Evolutionary conservation across 2,329 filamentous ascomycete genomes (phyloP).

Genomic region (Botrytis paeoniae): DNA sequence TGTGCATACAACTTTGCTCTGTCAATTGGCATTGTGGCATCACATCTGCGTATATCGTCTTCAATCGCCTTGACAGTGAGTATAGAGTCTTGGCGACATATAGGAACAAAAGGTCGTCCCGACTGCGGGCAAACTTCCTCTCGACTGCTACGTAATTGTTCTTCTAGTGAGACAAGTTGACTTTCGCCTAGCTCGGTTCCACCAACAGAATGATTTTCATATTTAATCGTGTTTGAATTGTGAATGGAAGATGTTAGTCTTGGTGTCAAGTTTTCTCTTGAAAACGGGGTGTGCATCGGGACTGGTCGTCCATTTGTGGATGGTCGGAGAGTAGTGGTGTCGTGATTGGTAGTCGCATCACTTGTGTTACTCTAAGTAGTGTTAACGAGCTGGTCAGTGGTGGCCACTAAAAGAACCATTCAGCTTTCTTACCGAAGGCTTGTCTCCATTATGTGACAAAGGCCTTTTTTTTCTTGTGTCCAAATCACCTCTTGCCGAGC

Average conservation of each 20-base stretch:
- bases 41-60: conserved; percentile 18
- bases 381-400: background rate
- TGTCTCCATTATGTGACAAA: background rate
- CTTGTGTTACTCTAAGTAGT: background rate
- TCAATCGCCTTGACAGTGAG: conserved; percentile 18
- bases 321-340: background rate
- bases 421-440: background rate
- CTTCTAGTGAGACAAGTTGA: background rate
- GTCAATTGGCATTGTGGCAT: conserved; percentile 3
- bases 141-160: background rate
- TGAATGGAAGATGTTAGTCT: no score
- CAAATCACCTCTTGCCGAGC: background rate
- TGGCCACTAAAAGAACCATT: background rate
- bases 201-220: no score
- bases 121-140: background rate
- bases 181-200: no score
- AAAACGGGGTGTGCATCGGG: no score
- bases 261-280: no score
- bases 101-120: conserved; percentile 22
- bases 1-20: conserved; percentile 7
- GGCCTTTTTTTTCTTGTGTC: background rate
- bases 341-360: background rate
- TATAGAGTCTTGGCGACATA: conserved; percentile 18
- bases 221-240: no score
- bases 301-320: background rate